Evolutionary conservation across 257 asterid genomes (phyloP), one percentile per base, ranked within the genome.

Genomic region (Avicennia marina): DNA sequence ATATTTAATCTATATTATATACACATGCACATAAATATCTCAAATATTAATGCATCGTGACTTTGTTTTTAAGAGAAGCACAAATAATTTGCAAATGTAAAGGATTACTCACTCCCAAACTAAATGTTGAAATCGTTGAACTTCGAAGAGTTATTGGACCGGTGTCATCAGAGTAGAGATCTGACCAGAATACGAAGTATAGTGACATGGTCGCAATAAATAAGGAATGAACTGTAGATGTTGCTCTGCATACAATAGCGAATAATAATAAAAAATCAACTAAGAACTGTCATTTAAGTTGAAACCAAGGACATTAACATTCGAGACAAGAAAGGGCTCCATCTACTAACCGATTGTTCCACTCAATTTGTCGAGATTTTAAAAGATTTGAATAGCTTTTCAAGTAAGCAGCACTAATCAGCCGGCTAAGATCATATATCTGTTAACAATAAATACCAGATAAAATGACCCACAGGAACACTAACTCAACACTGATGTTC

Each of bases 181-280:
- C 87, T 11, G 94, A 80, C 83, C 85, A 76, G 41, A 80, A 72
- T 19, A 68, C 78, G 12, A 87, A 73, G 80, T 76, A 82, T n/a
- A 84, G 59, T 5, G 96, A 76, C 75, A 77, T 60, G 4, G 73
- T 47, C 7, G 86, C 56, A 40, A 84, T 69, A 64, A 74, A 82
- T 27, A 84, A 53, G 21, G 94, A 89, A 62, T 87, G 96, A 63
- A 80, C 24, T 0, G 89, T 84, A 17, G 96, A 87, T 66, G 84
- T 82, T 40, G 72, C 77, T 49, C 94, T 87, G 88, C 86, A 78
- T n/a, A n/a, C n/a, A n/a, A n/a, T n/a, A n/a, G n/a, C n/a, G n/a
- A n/a, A n/a, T n/a, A n/a, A n/a, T n/a, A n/a, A n/a, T n/a, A n/a
- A n/a, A n/a, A n/a, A n/a, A n/a, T n/a, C n/a, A n/a, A n/a, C n/a